A percentile compares a stretch with the other conserved stretches of the same genome.
phyloP scores from a whole-genome alignment of 2,329 filamentous ascomycete species.

The Pyrenochaeta sp. region DNA sequence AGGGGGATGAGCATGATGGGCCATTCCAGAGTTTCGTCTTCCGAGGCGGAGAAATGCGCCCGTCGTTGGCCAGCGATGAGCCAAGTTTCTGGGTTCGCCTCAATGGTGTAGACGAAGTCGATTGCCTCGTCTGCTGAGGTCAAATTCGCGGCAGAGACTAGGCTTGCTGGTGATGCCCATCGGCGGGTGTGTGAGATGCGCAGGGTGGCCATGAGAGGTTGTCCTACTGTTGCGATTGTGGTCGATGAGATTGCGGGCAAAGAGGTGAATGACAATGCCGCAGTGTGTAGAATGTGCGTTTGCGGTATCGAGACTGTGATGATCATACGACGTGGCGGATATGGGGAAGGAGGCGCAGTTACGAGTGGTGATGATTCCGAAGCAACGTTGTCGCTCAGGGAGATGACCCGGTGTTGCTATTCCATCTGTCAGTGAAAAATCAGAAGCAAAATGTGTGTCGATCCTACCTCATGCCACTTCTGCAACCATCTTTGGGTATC shows the following conservation, averaged over 20 bases:
- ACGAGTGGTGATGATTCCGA: constrained; percentile 8
- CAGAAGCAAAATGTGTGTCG: neutral
- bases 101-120: constrained; percentile 85
- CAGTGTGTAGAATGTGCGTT: constrained; percentile 82
- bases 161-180: constrained; percentile 53
- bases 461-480: constrained; percentile 64
- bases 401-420: constrained; percentile 34
- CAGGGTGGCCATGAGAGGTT: constrained; percentile 70
- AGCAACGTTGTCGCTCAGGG: constrained; percentile 21
- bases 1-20: constrained; percentile 81
- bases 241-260: constrained; percentile 32
- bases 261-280: constrained; percentile 66
- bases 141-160: constrained; percentile 36
- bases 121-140: constrained; percentile 56
- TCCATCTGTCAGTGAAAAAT: constrained; percentile 18
- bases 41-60: constrained; percentile 71
- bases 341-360: constrained; percentile 37
- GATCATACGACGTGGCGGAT: constrained; percentile 69
- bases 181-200: constrained; percentile 63
- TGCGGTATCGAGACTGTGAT: constrained; percentile 92
- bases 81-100: constrained; percentile 78
- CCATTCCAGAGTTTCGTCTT: constrained; percentile 61
- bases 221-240: constrained; percentile 64
- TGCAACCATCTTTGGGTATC: constrained; percentile 60
- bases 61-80: constrained; percentile 82